Evolutionary conservation across 495 filamentous ascomycete species (phyloP), one percentile per base, ranked within the genome.

Genomic region (Lasiosphaeria miniovina): DNA sequence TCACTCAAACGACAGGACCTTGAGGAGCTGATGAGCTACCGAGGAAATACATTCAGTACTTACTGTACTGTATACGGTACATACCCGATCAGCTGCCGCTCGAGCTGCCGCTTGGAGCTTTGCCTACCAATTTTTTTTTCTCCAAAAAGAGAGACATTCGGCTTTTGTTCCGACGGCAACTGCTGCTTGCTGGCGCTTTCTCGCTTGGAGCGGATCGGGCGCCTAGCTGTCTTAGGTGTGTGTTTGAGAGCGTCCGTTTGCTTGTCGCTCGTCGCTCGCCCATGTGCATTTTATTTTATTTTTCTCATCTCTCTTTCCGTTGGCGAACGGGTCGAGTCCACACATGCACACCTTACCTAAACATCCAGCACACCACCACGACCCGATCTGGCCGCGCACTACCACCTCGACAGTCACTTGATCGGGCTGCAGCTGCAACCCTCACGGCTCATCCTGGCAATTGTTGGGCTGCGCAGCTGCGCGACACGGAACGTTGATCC

Each of bases 361-460:
- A 34, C 12, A 17, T 15, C 40, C 40, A 36, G 9, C 50, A 55
- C 60, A 49, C 55, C 50, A 38, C 15, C 15, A 38, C 48, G 24
- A 31, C 57, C 52, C 52, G 56, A 62, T 61, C 66, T 57, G 63
- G 59, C 48, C 49, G 52, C 57, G 63, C 45, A 59, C 60, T 61
- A 64, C 62, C 67, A 70, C 65, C 54, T 63, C 61, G 51, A 64
- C 52, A 60, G 63, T 72, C 69, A 70, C 63, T 65, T 70, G 69
- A 70, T 70, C 65, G 49, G 48, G 56, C 60, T 68, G 69, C 69
- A 70, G 65, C 65, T 68, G 68, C 68, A 70, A 57, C 63, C 53
- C 49, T 58, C 57, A 60, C 62, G 63, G 59, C 57, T 64, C 59
- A 66, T 54, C 61, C 62, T 68, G 49, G 60, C 53, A 57, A 57